Evolutionary conservation across 768 basidiomycete species (phyloP), one percentile per base, ranked within the genome.

Genomic region (Boletus vinaceobasis): DNA sequence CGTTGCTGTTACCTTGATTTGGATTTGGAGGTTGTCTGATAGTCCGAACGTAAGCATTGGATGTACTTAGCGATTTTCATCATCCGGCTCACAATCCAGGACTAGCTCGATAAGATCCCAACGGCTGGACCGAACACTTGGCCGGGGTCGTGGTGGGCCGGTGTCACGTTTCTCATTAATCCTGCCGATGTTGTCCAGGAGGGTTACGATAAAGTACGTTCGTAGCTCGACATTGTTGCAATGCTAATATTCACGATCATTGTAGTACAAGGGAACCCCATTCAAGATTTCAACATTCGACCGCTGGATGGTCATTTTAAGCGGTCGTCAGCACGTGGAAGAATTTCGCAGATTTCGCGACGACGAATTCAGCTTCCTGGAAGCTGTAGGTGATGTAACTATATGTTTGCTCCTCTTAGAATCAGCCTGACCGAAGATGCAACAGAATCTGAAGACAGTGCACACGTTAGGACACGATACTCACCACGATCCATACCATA

Each of bases 281-380:
- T 76, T 74, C 62, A 74, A 71, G 45, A 60, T 73, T 15, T 53
- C 73, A 0, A 53, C 43, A 1, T 33, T 68, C 19, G 47, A 47
- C 13, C 60, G 60, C 37, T 82, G 80, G 80, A 57, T 71, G 3
- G 71, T 80, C 17, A 43, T 81, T 14, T 59, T 74, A 1, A 67
- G 63, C 17, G 66, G 71, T 5, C 60, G 53, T 1, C 53, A 66
- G 19, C 50, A 68, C 5, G 60, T 78, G 19, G 73, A 79, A 9
- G 79, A 81, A 32, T 38, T 80, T n/a, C 62, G 69, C 7, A 75
- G 65, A 51, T 73, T 73, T n/a, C 66, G 73, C 0, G 75, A 78
- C n/a, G 72, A 73, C 36, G 61, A 64, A 14, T 58, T 81, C 9
- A 77, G 74, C 14, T 63, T 75, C 27, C 7, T 48, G 1, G 72